A percentile compares a stretch with the other conserved stretches of the same genome.
Evolutionary conservation across 1,284 basidiomycete species (phyloP).

Genomic region (Moesziomyces antarcticus): DNA sequence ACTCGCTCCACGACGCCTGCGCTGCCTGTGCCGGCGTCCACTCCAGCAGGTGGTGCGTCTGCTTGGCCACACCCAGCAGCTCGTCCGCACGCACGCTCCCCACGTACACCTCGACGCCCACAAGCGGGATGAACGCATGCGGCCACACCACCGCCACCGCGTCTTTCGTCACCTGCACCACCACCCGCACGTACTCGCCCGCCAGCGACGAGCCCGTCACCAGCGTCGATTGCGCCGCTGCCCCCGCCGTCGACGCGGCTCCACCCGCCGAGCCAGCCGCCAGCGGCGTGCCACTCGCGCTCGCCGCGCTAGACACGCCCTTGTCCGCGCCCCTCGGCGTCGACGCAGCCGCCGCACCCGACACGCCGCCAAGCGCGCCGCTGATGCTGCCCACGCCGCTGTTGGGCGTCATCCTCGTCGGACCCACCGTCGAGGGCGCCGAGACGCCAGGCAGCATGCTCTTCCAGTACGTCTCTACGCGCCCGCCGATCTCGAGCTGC

Average conservation of each 20-base stretch:
- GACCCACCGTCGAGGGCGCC: conserved; percentile 22
- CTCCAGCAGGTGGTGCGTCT: conserved; percentile 33
- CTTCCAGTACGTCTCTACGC: conserved; percentile 70
- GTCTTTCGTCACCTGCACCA: conserved; percentile 92
- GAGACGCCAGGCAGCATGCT: conserved; percentile 60
- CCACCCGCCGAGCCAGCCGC: conserved; percentile 24
- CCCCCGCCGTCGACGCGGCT: conserved; percentile 1
- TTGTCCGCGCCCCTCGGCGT: conserved; percentile 15
- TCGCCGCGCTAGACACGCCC: conserved; percentile 14
- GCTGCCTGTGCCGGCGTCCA: conserved; percentile 24
- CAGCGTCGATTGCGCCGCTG: conserved; percentile 66
- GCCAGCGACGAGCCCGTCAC: conserved; percentile 86
- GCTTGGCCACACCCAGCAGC: conserved; percentile 76
- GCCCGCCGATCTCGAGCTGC: conserved; percentile 93
- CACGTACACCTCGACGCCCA: conserved; percentile 80
- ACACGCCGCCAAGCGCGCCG: conserved; percentile 12
- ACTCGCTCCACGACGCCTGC: conserved; percentile 46
- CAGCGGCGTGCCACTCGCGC: conserved; percentile 16
- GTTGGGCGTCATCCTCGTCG: conserved; percentile 59
- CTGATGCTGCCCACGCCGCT: conserved; percentile 44
- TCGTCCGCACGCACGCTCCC: conserved; percentile 84
- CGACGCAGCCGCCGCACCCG: conserved; percentile 13
- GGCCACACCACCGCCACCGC: conserved; percentile 84
- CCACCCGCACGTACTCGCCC: conserved; percentile 85
- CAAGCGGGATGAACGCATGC: conserved; percentile 78